Percentiles rank a stretch among this genome's conserved stretches.
Conservation (phyloP, 495 filamentous ascomycete species). For the Aspergillus sclerotiicarbonarius region DNA sequence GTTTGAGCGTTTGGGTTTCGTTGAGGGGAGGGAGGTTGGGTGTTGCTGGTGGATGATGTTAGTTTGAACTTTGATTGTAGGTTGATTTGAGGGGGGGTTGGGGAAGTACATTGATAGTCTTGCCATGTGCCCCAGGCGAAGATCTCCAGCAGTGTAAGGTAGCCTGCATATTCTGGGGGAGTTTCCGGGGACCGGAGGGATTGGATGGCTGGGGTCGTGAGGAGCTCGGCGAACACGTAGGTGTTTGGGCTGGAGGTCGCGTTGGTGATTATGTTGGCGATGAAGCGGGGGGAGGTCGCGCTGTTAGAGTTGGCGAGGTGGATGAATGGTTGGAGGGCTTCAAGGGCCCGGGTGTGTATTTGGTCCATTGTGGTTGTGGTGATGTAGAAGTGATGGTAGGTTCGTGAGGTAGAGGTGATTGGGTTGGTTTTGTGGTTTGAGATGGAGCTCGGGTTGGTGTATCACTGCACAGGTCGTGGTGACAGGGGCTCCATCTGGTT, state of each 20-base stretch:
- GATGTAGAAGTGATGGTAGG: conserved; percentile 20
- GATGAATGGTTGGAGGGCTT: conserved; percentile 85
- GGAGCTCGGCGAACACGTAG: conserved; percentile 92
- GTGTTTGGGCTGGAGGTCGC: conserved; percentile 85
- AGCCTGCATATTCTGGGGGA: conserved; percentile 48
- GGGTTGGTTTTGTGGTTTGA: not conserved
- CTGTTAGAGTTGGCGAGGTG: conserved; percentile 72
- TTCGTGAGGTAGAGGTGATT: not conserved
- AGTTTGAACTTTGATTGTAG: conserved; percentile 1
- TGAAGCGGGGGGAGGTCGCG: conserved; percentile 76
- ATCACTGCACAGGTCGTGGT: not conserved
- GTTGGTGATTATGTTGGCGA: conserved; percentile 81
- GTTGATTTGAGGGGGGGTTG: conserved; percentile 4
- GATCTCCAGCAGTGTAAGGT: conserved; percentile 78
- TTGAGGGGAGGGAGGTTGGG: conserved; percentile 68
- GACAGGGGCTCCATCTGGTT: not conserved
- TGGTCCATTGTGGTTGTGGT: conserved; percentile 69
- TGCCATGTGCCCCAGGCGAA: conserved; percentile 92
- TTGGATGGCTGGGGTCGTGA: conserved; percentile 79
- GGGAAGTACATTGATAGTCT: conserved; percentile 61
- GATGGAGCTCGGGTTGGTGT: not conserved
- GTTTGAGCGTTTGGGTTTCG: conserved; percentile 73
- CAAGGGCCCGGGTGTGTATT: conserved; percentile 68
- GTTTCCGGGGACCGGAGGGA: conserved; percentile 53
- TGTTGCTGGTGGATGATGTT: conserved; percentile 38